Evolutionary conservation across 202 grass and related monocot species (phyloP).

Genomic region (Bolboschoenoplectus hybrid): DNA sequence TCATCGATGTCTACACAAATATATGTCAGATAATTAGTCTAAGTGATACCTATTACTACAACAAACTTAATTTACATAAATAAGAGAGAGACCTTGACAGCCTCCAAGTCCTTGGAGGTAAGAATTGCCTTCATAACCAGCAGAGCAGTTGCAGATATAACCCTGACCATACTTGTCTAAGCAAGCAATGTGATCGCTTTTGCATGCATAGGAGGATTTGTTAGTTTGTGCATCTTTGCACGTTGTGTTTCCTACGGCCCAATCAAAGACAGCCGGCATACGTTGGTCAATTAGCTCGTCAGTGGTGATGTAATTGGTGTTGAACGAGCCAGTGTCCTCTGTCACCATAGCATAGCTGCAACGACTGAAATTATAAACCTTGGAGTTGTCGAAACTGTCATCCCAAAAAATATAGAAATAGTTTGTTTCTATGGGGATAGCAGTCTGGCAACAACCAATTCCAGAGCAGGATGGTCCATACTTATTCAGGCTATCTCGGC

Average conservation of each 20-base stretch:
- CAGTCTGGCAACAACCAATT: slow-evolving; percentile 70
- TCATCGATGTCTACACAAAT: background rate
- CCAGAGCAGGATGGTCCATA: slow-evolving; percentile 53
- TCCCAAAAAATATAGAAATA: slow-evolving; percentile 48
- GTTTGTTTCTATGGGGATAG: slow-evolving; percentile 50
- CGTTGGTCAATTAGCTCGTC: slow-evolving; percentile 31
- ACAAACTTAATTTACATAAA: slow-evolving; percentile 17
- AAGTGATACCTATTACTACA: slow-evolving; percentile 34
- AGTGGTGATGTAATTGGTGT: slow-evolving; percentile 44
- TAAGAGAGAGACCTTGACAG: slow-evolving; percentile 1
- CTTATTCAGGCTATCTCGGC: background rate
- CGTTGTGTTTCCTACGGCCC: slow-evolving; percentile 39
- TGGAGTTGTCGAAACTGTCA: slow-evolving; percentile 48
- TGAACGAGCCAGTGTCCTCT: slow-evolving; percentile 54
- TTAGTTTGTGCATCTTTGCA: slow-evolving; percentile 33
- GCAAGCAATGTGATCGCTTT: slow-evolving; percentile 48
- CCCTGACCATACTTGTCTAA: slow-evolving; percentile 47
- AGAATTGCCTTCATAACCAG: slow-evolving; percentile 44
- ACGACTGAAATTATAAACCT: slow-evolving; percentile 18
- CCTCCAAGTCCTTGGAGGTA: background rate
- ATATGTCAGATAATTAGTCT: background rate
- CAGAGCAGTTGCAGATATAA: slow-evolving; percentile 75
- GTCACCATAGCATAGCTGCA: slow-evolving; percentile 71
- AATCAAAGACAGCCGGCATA: slow-evolving; percentile 60
- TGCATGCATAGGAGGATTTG: slow-evolving; percentile 54